Conservation (phyloP, 495 filamentous ascomycete genomes). For the Penicillium parvum region DNA sequence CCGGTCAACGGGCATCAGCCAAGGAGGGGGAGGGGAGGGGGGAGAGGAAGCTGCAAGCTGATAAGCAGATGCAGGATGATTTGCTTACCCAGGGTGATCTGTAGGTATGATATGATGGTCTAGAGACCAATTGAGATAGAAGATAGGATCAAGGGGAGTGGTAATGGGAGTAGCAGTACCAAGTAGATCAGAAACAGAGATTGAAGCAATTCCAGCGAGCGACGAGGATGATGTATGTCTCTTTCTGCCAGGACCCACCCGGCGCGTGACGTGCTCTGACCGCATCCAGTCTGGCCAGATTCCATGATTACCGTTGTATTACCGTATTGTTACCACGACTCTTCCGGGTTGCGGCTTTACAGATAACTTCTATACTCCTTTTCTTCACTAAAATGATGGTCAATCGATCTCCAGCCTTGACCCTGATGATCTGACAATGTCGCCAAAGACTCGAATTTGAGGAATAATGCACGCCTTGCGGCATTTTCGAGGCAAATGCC, state of each 20-base stretch:
- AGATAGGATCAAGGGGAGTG: conserved; percentile 6
- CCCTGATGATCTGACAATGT: background rate
- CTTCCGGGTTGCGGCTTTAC: background rate
- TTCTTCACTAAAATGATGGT: too few species aligned
- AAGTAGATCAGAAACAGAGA: conserved; percentile 18
- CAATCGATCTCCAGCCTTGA: too few species aligned
- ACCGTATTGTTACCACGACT: conserved; percentile 22
- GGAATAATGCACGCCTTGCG: conserved; percentile 5
- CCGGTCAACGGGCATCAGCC: background rate
- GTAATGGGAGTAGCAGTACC: conserved; percentile 5
- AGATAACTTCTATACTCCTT: background rate
- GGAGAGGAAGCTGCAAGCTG: conserved; percentile 7
- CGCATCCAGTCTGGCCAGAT: conserved; percentile 17
- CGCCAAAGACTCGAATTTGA: conserved; percentile 1
- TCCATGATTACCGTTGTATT: conserved; percentile 10
- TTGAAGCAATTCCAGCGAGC: conserved; percentile 22
- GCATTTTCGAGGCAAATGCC: conserved; percentile 23
- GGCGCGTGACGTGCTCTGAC: conserved; percentile 43
- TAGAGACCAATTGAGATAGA: conserved; percentile 9
- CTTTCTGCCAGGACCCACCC: conserved; percentile 42
- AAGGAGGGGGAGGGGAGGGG: conserved; percentile 6
- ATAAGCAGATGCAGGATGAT: conserved; percentile 18
- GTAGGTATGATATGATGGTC: background rate
- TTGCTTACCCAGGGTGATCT: conserved; percentile 25
- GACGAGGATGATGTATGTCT: conserved; percentile 40